These are phyloP conservation scores for Pseudoneurospora amorphoporcata DNA, from an alignment of 495 filamentous ascomycete species.

Conservation along the genomic window DNA sequence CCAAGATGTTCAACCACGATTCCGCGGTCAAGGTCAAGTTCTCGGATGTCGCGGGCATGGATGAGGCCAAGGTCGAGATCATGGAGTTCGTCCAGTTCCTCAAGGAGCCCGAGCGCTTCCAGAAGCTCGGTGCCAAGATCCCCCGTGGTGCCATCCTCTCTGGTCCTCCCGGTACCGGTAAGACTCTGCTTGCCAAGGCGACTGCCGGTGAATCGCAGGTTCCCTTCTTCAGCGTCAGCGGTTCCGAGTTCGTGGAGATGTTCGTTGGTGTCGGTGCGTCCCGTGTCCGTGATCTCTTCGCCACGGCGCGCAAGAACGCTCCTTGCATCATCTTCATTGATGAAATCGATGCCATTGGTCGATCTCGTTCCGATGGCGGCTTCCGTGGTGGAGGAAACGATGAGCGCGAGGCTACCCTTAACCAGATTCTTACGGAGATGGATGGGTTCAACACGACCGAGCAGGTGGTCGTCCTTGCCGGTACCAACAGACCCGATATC, in stretches of 20 bases:
- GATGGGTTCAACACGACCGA: slow-evolving; percentile 97
- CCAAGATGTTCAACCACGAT: slow-evolving; percentile 95
- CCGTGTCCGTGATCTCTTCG: slow-evolving; percentile 88
- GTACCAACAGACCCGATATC: slow-evolving; percentile 90
- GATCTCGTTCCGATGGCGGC: slow-evolving; percentile 61
- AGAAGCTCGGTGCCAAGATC: slow-evolving; percentile 93
- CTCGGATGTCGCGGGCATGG: slow-evolving; percentile 94
- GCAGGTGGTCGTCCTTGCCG: slow-evolving; percentile 95
- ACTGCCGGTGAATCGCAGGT: slow-evolving; percentile 96
- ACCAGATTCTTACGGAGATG: slow-evolving; percentile 98
- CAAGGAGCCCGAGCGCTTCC: slow-evolving; percentile 78
- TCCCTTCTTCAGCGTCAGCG: slow-evolving; percentile 95
- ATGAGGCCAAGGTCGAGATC: slow-evolving; percentile 95
- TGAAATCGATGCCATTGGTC: slow-evolving; percentile 97
- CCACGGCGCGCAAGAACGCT: slow-evolving; percentile 87
- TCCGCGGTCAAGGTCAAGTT: slow-evolving; percentile 94
- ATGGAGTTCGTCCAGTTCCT: slow-evolving; percentile 99
- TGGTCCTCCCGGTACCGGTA: slow-evolving; percentile 94
- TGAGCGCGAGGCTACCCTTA: slow-evolving; percentile 90
- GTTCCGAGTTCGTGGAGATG: slow-evolving; percentile 99
- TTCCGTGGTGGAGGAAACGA: slow-evolving; percentile 84
- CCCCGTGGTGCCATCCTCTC: slow-evolving; percentile 93
- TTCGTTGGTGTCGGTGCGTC: slow-evolving; percentile 97
- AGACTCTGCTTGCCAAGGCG: slow-evolving; percentile 92
- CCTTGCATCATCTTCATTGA: slow-evolving; percentile 99